These are phyloP conservation scores for Paragyromitra xinjiangensis DNA, from an alignment of 495 filamentous ascomycete genomes.

Conservation along the genomic window DNA sequence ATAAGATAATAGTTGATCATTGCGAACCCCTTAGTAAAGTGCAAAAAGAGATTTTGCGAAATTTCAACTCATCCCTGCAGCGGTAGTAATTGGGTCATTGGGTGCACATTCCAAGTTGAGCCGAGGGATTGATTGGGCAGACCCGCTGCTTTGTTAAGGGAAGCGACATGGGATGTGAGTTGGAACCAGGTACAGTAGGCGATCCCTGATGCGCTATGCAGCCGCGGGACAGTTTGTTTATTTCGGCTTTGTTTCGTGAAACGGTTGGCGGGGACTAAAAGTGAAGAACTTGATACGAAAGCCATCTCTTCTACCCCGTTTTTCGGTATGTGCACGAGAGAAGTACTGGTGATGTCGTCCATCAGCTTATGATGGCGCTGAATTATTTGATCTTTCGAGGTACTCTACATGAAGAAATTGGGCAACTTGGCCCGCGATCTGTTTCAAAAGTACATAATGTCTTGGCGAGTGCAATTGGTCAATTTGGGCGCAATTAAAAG, in stretches of 20 bases:
- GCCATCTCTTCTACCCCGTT: conserved; percentile 19
- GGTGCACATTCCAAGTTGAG: conserved; percentile 15
- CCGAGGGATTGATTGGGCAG: conserved; percentile 6
- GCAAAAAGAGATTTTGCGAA: conserved; percentile 6
- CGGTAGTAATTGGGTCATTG: not conserved
- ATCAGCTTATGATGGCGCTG: not conserved
- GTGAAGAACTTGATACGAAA: conserved; percentile 10
- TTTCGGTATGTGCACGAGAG: not conserved
- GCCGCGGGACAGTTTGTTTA: conserved; percentile 1
- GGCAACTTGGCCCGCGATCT: conserved; percentile 13
- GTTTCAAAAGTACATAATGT: conserved; percentile 1
- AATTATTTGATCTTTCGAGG: conserved; percentile 3
- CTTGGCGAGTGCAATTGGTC: not conserved
- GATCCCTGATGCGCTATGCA: not conserved
- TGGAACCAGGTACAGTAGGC: conserved; percentile 1
- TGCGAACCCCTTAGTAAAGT: not conserved
- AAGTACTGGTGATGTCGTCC: not conserved
- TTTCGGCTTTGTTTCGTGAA: not conserved
- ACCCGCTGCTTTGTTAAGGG: not conserved
- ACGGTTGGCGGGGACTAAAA: not conserved
- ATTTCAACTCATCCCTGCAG: not conserved
- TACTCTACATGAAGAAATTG: conserved; percentile 49
- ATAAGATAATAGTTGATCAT: not conserved
- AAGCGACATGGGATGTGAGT: not conserved
- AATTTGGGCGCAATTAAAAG: conserved; percentile 42